phyloP scores from a whole-genome alignment of 2,329 filamentous ascomycete genomes.

The Chrysosporium keratinophilum region DNA sequence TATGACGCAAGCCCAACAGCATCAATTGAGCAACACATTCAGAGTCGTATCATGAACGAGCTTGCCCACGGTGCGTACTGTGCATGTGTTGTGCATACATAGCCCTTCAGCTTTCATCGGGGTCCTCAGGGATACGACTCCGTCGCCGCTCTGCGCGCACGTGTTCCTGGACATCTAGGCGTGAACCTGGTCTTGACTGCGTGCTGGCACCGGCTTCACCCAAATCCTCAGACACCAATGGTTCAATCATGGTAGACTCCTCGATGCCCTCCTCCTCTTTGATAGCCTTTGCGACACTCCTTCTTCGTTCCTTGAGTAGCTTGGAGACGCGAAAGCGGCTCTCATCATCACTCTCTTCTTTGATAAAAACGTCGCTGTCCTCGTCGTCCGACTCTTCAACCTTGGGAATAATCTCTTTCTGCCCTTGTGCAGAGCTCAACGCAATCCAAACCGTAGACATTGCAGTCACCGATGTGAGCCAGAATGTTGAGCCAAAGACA shows the following conservation, averaged over 20 bases:
- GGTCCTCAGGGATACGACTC: not conserved
- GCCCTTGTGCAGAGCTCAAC: slow-evolving; percentile 37
- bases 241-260: slow-evolving; percentile 17
- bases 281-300: slow-evolving; percentile 22
- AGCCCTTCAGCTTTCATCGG: not conserved
- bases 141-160: not conserved
- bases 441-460: slow-evolving; percentile 55
- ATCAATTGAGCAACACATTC: not conserved
- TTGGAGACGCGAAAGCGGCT: slow-evolving; percentile 14
- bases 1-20: not conserved
- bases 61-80: not conserved
- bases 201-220: slow-evolving; percentile 2
- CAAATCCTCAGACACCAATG: slow-evolving; percentile 10
- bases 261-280: slow-evolving; percentile 26
- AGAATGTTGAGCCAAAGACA: slow-evolving; percentile 61
- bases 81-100: not conserved
- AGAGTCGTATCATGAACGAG: not conserved
- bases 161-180: not conserved
- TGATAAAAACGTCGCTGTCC: slow-evolving; percentile 1
- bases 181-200: slow-evolving; percentile 1
- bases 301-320: slow-evolving; percentile 18
- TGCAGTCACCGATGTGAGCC: slow-evolving; percentile 61
- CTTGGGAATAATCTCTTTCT: slow-evolving; percentile 10
- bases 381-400: slow-evolving; percentile 16
- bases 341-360: slow-evolving; percentile 14